Percentiles rank a stretch among this genome's conserved stretches.
Evolutionary conservation across 139 green algal species (phyloP).

Genomic region (Closterium sp.): DNA sequence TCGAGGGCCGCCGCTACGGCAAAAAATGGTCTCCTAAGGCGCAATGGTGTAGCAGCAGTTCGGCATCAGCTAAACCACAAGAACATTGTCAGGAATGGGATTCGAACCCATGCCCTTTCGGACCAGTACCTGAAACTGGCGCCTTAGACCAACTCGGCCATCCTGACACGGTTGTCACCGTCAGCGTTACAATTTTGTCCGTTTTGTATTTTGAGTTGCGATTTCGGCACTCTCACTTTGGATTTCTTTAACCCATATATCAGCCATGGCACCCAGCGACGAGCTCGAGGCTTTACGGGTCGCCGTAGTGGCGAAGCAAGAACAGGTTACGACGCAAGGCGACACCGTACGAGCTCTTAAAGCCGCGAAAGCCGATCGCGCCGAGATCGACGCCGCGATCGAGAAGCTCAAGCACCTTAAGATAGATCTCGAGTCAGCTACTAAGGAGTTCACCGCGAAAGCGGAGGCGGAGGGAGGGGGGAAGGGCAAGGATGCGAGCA

Average conservation of each 20-base stretch:
- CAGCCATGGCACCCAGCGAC: slow-evolving; percentile 10
- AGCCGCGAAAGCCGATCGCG: slow-evolving; percentile 73
- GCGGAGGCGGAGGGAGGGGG: slow-evolving; percentile 13
- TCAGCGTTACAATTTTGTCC: not conserved
- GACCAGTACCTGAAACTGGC: not conserved
- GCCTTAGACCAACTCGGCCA: not conserved
- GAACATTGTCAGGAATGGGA: not conserved
- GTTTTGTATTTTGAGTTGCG: no score
- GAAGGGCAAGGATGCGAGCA: slow-evolving; percentile 69
- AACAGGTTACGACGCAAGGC: slow-evolving; percentile 74
- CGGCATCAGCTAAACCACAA: no score
- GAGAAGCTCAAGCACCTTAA: slow-evolving; percentile 84
- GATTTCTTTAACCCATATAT: not conserved
- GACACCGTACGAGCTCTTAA: slow-evolving; percentile 89
- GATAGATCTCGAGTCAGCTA: slow-evolving; percentile 60
- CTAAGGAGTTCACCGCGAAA: slow-evolving; percentile 65
- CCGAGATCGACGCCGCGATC: slow-evolving; percentile 76
- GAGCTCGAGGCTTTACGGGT: slow-evolving; percentile 32
- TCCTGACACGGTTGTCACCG: not conserved
- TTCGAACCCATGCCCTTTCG: not conserved
- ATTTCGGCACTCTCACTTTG: no score
- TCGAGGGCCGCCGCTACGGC: no score
- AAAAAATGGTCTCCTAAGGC: no score
- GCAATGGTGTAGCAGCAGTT: no score
- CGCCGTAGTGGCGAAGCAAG: slow-evolving; percentile 63